Base-by-base conservation (phyloP, 257 asterid species). In the Nicotiana otophora region DNA sequence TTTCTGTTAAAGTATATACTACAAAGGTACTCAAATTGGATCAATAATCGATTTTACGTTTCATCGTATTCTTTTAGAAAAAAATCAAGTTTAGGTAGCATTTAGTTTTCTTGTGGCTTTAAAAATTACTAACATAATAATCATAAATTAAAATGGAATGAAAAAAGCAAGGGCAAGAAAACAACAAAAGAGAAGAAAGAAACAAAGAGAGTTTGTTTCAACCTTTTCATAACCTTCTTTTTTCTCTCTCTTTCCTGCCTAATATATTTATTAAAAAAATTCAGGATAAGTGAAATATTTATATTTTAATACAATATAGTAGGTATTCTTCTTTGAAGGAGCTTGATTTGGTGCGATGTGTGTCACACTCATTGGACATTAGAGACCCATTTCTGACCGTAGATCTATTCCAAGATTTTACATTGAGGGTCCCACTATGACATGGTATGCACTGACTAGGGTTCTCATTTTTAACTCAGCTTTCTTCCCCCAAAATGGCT, bases 381-480 rank as follows among this genome's bases (percentile, higher is more conserved):
- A 83, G 64, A 72, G 80, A 28, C 84, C 75, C 64, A 83, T 54
- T 77, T 77, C 86, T 84, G 78, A 55, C 92, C 88, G 86, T 85
- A 75, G 88, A 86, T 91, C 83, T 64, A 67, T 82, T 82, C 70
- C 82, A 20, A 39, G 83, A 83, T 82, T 78, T 85, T 82, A 75
- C 11, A 11, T 46, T 77, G 88, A 62, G 86, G 88, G 85, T 31
- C 88, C 92, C 65, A 70, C 11, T 15, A 19, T 82, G 90, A 89
- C 84, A 90, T 89, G 89, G 84, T 83, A 64, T 87, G 83, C 91
- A 88, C 88, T 89, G 69, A 79, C 85, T 51, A 75, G 63, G 80
- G 63, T 51, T 75, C 46, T 75, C 3, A 75, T 75, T 51, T 51
- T 74, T 75, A 51, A 75, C 46, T 75, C 26, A 26, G 30, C 46